Evolutionary conservation across 352 stramenopile species (phyloP).

Genomic region (Phytophthora sansomeana): DNA sequence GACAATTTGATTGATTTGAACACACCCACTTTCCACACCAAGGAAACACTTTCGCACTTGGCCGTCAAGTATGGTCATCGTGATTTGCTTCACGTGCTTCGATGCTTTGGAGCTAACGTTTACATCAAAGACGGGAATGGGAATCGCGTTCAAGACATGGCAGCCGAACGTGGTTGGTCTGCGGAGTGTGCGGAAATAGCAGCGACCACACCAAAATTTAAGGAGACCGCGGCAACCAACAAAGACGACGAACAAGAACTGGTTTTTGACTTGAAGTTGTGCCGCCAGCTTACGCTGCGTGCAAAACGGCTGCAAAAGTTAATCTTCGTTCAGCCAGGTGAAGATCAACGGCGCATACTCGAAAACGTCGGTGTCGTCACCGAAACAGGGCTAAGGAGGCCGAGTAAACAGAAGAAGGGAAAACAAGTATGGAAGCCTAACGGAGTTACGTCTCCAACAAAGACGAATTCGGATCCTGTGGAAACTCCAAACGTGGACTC

Average conservation of each 20-base stretch:
- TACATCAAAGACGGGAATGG: conserved; percentile 12
- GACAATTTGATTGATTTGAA: conserved; percentile 36
- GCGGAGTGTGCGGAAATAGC: conserved; percentile 6
- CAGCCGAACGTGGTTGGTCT: conserved; percentile 9
- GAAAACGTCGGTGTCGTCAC: not conserved
- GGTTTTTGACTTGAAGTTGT: not conserved
- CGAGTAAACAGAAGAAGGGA: conserved; percentile 2
- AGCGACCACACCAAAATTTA: not conserved
- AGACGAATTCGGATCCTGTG: too few species aligned
- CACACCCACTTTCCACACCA: conserved; percentile 26
- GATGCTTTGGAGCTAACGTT: conserved; percentile 17
- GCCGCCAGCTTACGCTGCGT: not conserved
- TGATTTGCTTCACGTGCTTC: conserved; percentile 13
- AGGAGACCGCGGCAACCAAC: not conserved
- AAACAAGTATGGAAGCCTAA: not conserved
- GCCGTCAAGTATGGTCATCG: conserved; percentile 27
- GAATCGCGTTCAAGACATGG: conserved; percentile 15
- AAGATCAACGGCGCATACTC: not conserved
- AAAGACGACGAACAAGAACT: not conserved
- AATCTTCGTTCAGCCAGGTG: not conserved
- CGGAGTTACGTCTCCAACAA: not conserved
- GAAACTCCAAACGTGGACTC: not conserved
- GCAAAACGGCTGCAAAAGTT: not conserved
- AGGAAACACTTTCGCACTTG: conserved; percentile 36
- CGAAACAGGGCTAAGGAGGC: not conserved